phyloP scores from a whole-genome alignment of 805 yeast species.

The Sungouiozyma intestinalis region DNA sequence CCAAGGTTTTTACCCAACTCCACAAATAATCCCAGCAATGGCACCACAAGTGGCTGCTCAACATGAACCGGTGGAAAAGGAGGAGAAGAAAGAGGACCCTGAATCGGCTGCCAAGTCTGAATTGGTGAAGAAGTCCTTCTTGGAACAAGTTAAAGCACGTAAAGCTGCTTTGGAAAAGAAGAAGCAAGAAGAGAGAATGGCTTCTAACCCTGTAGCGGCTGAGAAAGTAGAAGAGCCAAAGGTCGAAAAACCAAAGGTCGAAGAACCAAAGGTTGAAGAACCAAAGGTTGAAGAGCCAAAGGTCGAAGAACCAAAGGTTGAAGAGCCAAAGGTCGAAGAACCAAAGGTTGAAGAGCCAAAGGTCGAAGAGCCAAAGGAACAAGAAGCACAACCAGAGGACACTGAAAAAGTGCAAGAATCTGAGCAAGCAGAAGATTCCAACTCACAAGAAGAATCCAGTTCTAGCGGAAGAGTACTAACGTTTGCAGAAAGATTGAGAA shows the following conservation, averaged over 20 bases:
- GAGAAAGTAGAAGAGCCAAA: constrained; percentile 1
- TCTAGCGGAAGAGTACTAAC: constrained; percentile 9
- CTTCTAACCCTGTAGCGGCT: constrained; percentile 3
- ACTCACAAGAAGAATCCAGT: constrained; percentile 1
- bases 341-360: constrained; percentile 3
- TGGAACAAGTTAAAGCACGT: constrained; percentile 23
- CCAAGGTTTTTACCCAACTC: neutral
- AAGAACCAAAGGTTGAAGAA: neutral
- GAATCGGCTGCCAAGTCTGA: constrained; percentile 11
- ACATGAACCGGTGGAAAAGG: neutral
- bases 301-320: constrained; percentile 3
- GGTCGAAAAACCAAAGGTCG: neutral
- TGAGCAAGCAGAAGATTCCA: constrained; percentile 8
- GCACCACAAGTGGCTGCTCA: neutral
- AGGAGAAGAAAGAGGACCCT: neutral
- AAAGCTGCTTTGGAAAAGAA: constrained; percentile 23
- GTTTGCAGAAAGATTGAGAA: constrained; percentile 19
- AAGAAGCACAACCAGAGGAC: neutral
- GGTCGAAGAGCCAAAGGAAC: neutral
- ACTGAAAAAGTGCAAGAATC: neutral
- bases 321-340: constrained; percentile 1
- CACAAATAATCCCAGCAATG: neutral
- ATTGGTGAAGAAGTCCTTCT: constrained; percentile 17
- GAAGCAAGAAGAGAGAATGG: constrained; percentile 10
- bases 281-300: constrained; percentile 1